These are phyloP conservation scores for Colletotrichum tabaci DNA, from an alignment of 2,329 filamentous ascomycete species.

Conservation along the genomic window DNA sequence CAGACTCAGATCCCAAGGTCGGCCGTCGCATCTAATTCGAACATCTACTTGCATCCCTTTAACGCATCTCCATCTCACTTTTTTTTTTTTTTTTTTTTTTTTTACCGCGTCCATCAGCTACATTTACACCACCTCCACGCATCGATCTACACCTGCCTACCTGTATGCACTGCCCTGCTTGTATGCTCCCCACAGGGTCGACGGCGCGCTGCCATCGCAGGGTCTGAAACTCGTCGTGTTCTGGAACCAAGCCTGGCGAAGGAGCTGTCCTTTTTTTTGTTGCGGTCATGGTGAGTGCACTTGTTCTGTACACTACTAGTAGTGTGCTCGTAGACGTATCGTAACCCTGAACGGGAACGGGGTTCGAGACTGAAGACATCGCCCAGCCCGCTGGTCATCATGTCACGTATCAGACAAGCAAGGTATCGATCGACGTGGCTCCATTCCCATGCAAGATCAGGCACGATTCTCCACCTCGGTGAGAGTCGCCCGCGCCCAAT, in stretches of 20 bases:
- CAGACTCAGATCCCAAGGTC: slow-evolving; percentile 1
- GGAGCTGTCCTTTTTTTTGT: neutral
- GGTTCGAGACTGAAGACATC: neutral
- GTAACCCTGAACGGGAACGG: no score
- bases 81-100: no score
- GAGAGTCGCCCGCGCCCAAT: slow-evolving; percentile 26
- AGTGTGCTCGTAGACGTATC: no score
- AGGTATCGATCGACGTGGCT: slow-evolving; percentile 3
- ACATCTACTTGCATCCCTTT: no score
- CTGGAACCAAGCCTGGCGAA: slow-evolving; percentile 11
- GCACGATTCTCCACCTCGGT: slow-evolving; percentile 41
- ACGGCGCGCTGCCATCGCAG: slow-evolving; percentile 7
- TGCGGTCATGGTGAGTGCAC: no score
- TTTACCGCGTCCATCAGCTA: neutral
- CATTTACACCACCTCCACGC: neutral
- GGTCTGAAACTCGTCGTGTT: slow-evolving; percentile 35
- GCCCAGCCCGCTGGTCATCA: neutral
- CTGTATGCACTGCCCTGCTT: no score
- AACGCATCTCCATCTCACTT: no score
- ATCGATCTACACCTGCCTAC: no score
- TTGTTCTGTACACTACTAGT: no score
- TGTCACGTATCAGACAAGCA: neutral
- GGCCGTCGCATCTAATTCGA: neutral
- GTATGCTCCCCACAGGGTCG: no score
- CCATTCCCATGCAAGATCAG: slow-evolving; percentile 38